Evolutionary conservation across 75 land plant species (phyloP), one percentile per base, ranked within the genome.

Genomic region (Azolla pinnata): DNA sequence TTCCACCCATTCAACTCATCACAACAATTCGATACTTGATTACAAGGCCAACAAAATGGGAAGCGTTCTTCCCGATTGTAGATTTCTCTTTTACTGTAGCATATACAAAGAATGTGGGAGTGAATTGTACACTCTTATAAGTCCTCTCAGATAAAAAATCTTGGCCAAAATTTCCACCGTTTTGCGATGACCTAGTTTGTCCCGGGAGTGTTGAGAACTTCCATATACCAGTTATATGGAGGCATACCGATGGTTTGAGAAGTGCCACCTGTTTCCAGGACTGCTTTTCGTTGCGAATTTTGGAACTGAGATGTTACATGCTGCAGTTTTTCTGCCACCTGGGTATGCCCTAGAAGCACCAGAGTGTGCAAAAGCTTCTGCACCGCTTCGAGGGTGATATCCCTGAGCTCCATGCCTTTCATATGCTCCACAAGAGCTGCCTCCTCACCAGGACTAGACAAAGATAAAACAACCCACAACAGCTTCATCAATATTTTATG

Each of bases 341-440:
- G 73, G 33, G 67, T 79, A 49, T 85, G 65, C 10, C 83, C 83
- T 47, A 77, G 68, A 51, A 79, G 76, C 4, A 95, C 29, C 54
- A 95, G 81, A 20, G 60, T 61, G 29, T 30, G 33, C 10, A 90
- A 30, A 33, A 95, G 66, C 5, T 79, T 72, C 49, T 73, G 77
- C 10, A 86, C 73, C 64, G 89, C 97, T 44, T 51, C 71, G 29
- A 77, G 65, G 35, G 73, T 67, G 31, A 71, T 72, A 24, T 25
- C 48, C 16, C 63, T 75, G 17, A 83, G 50, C 32, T 81, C 76
- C 90, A 90, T 89, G 59, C 79, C 82, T 60, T 80, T 75, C 46
- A 95, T 59, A 60, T 95, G 96, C 50, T 90, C 97, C 50, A 90
- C 87, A 33, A 95, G 75, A 62, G 90, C 99, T 68, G 79, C 50